Evolutionary conservation across 1,139 yeast species (phyloP), one percentile per base, ranked within the genome.

Genomic region (Yamadazyma diospyri): DNA sequence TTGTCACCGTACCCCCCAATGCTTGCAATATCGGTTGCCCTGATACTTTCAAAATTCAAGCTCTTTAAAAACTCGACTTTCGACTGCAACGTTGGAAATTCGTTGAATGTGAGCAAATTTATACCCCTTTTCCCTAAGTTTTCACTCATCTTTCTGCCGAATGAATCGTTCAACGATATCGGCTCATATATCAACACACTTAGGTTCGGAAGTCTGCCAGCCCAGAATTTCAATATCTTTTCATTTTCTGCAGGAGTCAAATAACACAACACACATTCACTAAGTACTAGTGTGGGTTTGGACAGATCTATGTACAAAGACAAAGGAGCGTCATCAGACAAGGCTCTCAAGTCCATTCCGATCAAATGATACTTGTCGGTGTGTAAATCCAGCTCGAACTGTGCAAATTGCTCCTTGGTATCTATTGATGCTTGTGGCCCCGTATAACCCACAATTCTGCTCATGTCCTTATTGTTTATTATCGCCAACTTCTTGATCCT

Each of bases 241-340:
- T 70, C 67, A 8, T 92, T 74, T 18, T 73, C 77, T 2, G 57
- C 56, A 0, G 85, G 79, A 4, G 76, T 70, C 40, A 86, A 55
- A 51, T 92, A 92, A 53, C 97, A 92, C 20, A 92, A 64, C 30
- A 89, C 89, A 58, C 97, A 92, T 56, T 92, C 98, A 37, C 95
- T 81, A 17, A 92, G 60, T 2, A 89, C 59, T 7, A 92, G 51
- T 0, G 97, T 87, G 1, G 94, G 94, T 1, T 60, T 30, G 0
- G 49, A 32, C 1, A 51, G 30, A 36, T 69, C 68, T 22, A 79
- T 44, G 8, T 37, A 25, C 9, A 37, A 11, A 8, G 10, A 3
- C 6, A 22, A 7, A 5, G 11, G 15, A 2, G n/a, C 23, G 12
- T 29, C 32, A n/a, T 25, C 26, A 8, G 30, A 33, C 6, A 69